Evolutionary conservation across 208 protist genomes (phyloP), one percentile per base, ranked within the genome.

Genomic region (Blechomonas ayalai): DNA sequence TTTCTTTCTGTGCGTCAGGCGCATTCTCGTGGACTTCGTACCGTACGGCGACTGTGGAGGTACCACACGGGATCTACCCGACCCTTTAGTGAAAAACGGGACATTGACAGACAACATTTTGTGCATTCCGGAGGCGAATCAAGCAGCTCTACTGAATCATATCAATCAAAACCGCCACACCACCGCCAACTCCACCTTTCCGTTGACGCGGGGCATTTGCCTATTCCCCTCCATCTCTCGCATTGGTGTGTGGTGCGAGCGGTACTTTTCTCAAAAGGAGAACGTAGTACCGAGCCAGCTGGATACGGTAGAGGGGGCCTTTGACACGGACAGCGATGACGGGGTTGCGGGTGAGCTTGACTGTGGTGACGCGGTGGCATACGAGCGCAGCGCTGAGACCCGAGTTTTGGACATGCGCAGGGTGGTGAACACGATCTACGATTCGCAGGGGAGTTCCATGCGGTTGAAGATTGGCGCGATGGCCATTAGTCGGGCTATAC

Each of bases 341-440:
- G 26, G 35, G 41, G 31, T 40, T 0, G 65, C 24, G 23, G 36
- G 9, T 24, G 52, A 62, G 29, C 28, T 66, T 22, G 69, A 79
- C 53, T 59, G 79, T 39, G 85, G 76, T 38, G 78, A 93, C 48
- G 68, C 69, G 7, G 81, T 88, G 12, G 85, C 85, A 10, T 68
- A 70, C 51, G 81, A 87, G 71, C 81, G 85, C 10, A 76, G 63
- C 45, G 77, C 75, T 5, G 85, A 93, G 48, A 79, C 77, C 18
- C 50, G 68, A 15, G 47, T 88, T 24, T 51, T 93, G 12, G 75
- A 67, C 52, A 60, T 84, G 49, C 64, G 82, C 53, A 72, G 76
- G 12, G 85, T 90, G 16, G 72, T 89, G 27, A 90, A 77, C 48
- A 66, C 60, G 23, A 52, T 93, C 8, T 93, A 93, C 63, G 85